A percentile compares a stretch with the other conserved stretches of the same genome.
Evolutionary conservation across 2,329 filamentous ascomycete genomes (phyloP).

Genomic region (Penicillium sp.): DNA sequence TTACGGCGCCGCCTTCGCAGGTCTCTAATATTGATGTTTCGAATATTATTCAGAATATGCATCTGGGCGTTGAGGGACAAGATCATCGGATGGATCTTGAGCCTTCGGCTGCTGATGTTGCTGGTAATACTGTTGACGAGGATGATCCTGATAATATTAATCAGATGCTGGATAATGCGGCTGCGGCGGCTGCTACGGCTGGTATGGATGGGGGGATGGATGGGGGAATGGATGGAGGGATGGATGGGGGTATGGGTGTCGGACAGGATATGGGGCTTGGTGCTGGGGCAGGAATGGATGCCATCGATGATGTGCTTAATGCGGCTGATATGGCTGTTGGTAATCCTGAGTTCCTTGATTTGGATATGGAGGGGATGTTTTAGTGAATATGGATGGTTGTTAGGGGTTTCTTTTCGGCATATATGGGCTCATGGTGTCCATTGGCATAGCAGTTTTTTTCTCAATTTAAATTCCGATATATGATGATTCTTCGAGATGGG

Average conservation of each 20-base stretch:
- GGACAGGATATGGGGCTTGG: slow-evolving; percentile 30
- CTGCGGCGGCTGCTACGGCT: slow-evolving; percentile 34
- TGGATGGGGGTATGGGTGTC: slow-evolving; percentile 25
- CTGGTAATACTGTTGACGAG: slow-evolving; percentile 7
- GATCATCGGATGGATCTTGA: slow-evolving; percentile 37
- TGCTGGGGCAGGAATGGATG: slow-evolving; percentile 32
- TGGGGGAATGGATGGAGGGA: slow-evolving; percentile 18
- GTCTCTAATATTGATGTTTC: slow-evolving; percentile 43
- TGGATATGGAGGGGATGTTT: slow-evolving; percentile 49
- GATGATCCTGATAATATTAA: slow-evolving; percentile 38
- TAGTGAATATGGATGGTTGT: slow-evolving; percentile 14
- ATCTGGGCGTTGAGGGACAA: slow-evolving; percentile 35
- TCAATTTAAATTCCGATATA: no score
- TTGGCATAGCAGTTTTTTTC: not conserved
- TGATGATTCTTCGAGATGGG: no score
- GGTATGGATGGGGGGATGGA: slow-evolving; percentile 30
- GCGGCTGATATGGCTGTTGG: slow-evolving; percentile 44
- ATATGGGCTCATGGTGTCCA: not conserved
- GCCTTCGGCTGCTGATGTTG: slow-evolving; percentile 14
- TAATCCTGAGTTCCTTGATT: slow-evolving; percentile 46
- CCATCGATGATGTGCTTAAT: slow-evolving; percentile 47
- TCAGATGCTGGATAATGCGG: slow-evolving; percentile 42
- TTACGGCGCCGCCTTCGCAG: slow-evolving; percentile 40
- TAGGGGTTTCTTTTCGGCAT: not conserved
- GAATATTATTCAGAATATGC: slow-evolving; percentile 46